Base-by-base conservation (phyloP, 2,329 filamentous ascomycete genomes). In the Rutstroemia sp. region DNA sequence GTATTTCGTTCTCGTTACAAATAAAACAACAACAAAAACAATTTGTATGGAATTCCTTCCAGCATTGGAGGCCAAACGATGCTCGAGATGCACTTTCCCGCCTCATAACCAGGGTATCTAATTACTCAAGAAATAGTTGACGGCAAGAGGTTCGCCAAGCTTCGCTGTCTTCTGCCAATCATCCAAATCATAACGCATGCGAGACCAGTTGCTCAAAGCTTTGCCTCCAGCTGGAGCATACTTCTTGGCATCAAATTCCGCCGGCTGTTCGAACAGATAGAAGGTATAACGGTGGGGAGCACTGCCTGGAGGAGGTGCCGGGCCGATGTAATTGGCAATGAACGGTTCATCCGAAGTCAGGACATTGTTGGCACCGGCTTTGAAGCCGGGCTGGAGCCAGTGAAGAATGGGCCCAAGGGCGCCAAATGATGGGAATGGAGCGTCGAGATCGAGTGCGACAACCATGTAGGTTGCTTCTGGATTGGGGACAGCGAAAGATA, bases 231-330 rank as follows among this genome's bases (percentile, higher is more conserved):
- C 58, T 46, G 73, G 69, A 21, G 68, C 68, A 59, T 71, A 67
- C 25, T 63, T 66, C 51, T 60, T 63, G 5, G 52, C 62, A 17
- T 72, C 67, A 46, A 78, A 73, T 1, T 61, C 68, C 25, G 56
- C 64, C 0, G 76, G 76, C 64, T 79, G 74, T 59, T 77, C 73
- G 57, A 74, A 79, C 21, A 79, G 62, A 57, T 78, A 70, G 61
- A 78, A 79, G 4, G 71, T 56, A 61, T 80, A 80, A 0, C 77
- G 74, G 65, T 80, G 77, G 9, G 77, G 74, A 7, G 68, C 60
- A 56, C 74, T 75, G 6, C 67, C 61, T 0, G 73, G 73, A 12
- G 77, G 77, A n/a, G 77, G 76, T 4, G 69, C 71, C 2, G 78
- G 76, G 0, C 70, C 73, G 49, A 76, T 71, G 60, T 75, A 80